Percentiles rank a stretch among this genome's conserved stretches.
Evolutionary conservation across 2,329 filamentous ascomycete species (phyloP).

Genomic region (Claviceps sp.): DNA sequence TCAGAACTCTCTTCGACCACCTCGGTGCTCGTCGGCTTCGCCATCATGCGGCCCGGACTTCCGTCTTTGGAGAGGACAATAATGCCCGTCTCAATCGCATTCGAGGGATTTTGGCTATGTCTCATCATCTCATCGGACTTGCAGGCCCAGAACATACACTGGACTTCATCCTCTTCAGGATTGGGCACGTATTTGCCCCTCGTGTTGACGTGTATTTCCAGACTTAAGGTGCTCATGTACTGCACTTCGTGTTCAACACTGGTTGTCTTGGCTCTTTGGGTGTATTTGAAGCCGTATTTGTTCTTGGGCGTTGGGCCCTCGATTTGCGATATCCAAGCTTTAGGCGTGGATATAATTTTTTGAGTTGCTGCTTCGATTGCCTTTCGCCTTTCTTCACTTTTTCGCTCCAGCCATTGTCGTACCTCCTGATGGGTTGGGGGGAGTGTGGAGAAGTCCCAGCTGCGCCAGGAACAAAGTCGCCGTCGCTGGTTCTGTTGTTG

Average conservation of each 20-base stretch:
- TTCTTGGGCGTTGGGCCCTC: constrained; percentile 77
- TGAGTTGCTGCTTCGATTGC: constrained; percentile 10
- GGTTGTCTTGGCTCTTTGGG: constrained; percentile 59
- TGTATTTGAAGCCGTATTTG: constrained; percentile 73
- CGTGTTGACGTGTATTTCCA: constrained; percentile 86
- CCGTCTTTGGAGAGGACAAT: constrained; percentile 55
- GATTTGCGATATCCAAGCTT: constrained; percentile 60
- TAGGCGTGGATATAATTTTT: constrained; percentile 13
- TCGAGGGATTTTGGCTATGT: constrained; percentile 26
- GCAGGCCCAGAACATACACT: constrained; percentile 81
- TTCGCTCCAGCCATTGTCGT: constrained; percentile 47
- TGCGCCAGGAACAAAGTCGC: constrained; percentile 36
- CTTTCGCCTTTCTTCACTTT: constrained; percentile 3
- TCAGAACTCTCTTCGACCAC: constrained; percentile 67
- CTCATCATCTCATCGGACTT: constrained; percentile 50
- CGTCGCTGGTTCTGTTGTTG: constrained; percentile 33
- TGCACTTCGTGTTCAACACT: constrained; percentile 73
- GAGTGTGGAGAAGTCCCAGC: constrained; percentile 62
- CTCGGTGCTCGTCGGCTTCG: constrained; percentile 46
- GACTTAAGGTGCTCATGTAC: constrained; percentile 93
- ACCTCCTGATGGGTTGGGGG: constrained; percentile 65
- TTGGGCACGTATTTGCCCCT: constrained; percentile 71
- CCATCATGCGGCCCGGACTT: constrained; percentile 44
- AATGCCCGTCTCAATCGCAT: constrained; percentile 52
- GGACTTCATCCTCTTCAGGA: constrained; percentile 78